Evolutionary conservation across 2,329 filamentous ascomycete genomes (phyloP).

Genomic region (Claviceps digitariae): DNA sequence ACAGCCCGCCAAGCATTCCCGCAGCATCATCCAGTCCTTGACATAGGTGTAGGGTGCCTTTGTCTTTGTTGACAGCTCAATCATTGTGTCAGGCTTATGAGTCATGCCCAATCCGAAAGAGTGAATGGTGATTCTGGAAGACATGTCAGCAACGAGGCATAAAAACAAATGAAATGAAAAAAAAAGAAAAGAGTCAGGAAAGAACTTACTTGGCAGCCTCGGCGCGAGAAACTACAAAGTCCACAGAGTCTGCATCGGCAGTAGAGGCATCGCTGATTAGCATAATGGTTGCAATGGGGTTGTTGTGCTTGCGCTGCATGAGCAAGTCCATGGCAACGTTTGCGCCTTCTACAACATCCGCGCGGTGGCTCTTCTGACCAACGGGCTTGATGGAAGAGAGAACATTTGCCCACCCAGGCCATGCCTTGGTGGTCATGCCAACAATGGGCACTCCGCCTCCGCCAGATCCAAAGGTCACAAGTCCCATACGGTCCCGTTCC

Average conservation of each 20-base stretch:
- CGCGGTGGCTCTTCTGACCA: slow-evolving; percentile 89
- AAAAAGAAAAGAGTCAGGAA: neutral
- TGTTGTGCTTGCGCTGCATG: slow-evolving; percentile 95
- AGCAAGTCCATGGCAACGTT: slow-evolving; percentile 97
- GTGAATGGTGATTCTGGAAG: slow-evolving; percentile 76
- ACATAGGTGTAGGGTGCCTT: slow-evolving; percentile 98
- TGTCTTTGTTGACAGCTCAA: slow-evolving; percentile 85
- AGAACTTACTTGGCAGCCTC: slow-evolving; percentile 79
- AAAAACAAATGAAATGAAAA: neutral
- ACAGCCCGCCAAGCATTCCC: slow-evolving; percentile 89
- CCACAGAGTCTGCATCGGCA: slow-evolving; percentile 85
- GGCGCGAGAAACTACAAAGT: slow-evolving; percentile 92
- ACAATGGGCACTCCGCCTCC: slow-evolving; percentile 87
- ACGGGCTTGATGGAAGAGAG: slow-evolving; percentile 81
- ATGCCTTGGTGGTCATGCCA: slow-evolving; percentile 94
- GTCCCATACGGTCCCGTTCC: slow-evolving; percentile 87
- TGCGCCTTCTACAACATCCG: slow-evolving; percentile 92
- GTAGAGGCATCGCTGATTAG: slow-evolving; percentile 96
- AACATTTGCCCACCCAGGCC: slow-evolving; percentile 81
- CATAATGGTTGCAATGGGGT: slow-evolving; percentile 88
- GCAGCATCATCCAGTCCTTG: slow-evolving; percentile 99
- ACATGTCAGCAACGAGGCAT: neutral
- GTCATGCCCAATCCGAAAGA: slow-evolving; percentile 94
- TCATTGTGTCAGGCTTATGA: slow-evolving; percentile 98
- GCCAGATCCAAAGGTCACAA: slow-evolving; percentile 93